Evolutionary conservation across 306 rosid species (phyloP), one percentile per base, ranked within the genome.

Genomic region (Fragaria vesca): DNA sequence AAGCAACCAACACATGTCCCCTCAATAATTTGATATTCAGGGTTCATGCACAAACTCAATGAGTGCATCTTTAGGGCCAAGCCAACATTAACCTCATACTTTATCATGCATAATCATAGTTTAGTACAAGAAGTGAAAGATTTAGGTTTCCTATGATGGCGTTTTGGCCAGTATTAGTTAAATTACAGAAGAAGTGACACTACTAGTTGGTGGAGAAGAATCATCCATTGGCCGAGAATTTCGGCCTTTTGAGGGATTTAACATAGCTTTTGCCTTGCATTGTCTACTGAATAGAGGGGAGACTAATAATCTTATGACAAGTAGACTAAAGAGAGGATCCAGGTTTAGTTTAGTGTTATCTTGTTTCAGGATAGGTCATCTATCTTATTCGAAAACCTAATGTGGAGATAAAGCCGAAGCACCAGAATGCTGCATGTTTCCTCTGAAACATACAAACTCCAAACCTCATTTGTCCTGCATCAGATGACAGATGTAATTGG

Each of bases 161-260:
- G 61, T 43, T 42, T 9, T 26, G 78, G 78, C 57, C n/a, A 55
- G 68, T 57, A 40, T 42, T 40, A 69, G 47, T 50, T 77, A 71
- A 50, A 76, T 81, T 70, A 30, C 73, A 80, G n/a, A 50, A 69
- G 66, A 51, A 57, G 34, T 43, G 7, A 55, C 58, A 71, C 47
- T 66, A 71, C 47, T 66, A 20, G 26, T 81, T 80, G 16, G 88
- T 85, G 90, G 89, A 71, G 75, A 71, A 43, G 72, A 43, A 72
- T 72, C 84, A 42, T 73, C 69, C 77, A 81, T 76, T 81, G 79
- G 75, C 91, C 86, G 77, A 81, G 71, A 85, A 88, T 85, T 80
- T 87, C 54, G 83, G 86, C 86, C 84, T 86, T 87, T 69, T 42
- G 63, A 16, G 57, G 77, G 38, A 52, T 52, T 60, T 51, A 42